Base-by-base conservation (phyloP, 2,329 filamentous ascomycete species). In the Fusarium dlaminii region DNA sequence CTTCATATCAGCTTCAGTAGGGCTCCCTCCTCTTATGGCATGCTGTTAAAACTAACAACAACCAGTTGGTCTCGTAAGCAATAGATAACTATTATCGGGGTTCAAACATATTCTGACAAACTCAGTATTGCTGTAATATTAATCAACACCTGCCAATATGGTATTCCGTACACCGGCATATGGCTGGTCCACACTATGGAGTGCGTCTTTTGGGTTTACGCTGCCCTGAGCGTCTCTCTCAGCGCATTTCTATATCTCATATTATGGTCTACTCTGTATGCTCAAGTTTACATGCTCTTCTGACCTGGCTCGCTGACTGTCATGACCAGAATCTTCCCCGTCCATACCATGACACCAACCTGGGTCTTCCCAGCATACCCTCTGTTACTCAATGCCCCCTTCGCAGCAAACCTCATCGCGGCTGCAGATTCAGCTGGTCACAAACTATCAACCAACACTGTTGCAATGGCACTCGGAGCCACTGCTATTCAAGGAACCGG, bases 361-460 rank as follows among this genome's bases (percentile, higher is more conserved):
- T 96, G 94, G 94, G 94, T 96, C 62, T 96, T 96, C 74, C 94
- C 94, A 0, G 93, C 92, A 2, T 97, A 97, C 73, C 93, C 94
- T 1, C 86, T 96, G 29, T 87, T 97, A 8, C 89, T 96, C 14
- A 90, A 92, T 29, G 94, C 92, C 0, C 92, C 94, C 0, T 90
- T 95, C 75, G 94, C 92, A 22, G 88, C 88, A 24, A 90, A 86
- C 55, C 82, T 90, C 36, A 86, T 90, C 68, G 77, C 81, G 49
- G 82, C 85, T 13, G 83, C 84, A 14, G 73, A 82, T 11, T 66
- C 63, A 24, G 66, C 76, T 10, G 69, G 61, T 5, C 59, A 68
- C 32, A 15, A 48, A 20, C 36, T 78, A 24, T 59, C 74, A 10
- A 43, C 86, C 10, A 84, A 88, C 66, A 79, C 82, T 8, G 77